Evolutionary conservation across 2,329 filamentous ascomycete genomes (phyloP).

Genomic region (Cladosporium sp.): DNA sequence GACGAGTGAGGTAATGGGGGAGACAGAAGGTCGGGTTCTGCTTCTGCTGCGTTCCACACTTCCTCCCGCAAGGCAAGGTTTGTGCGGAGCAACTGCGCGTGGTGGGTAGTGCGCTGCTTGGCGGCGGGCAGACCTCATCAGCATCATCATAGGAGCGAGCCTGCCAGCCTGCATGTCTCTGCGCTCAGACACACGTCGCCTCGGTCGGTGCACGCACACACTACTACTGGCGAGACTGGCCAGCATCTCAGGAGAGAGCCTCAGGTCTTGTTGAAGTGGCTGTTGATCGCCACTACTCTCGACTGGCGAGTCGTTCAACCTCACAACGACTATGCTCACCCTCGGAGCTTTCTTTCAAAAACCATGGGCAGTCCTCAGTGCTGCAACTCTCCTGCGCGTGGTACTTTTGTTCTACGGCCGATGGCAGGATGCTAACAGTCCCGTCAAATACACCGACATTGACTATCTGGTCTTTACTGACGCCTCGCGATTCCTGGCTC

Average conservation of each 20-base stretch:
- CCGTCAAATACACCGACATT: constrained; percentile 97
- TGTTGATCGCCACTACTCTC: no score
- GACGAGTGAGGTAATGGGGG: constrained; percentile 12
- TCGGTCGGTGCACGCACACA: constrained; percentile 5
- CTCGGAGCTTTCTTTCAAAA: constrained; percentile 19
- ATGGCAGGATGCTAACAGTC: constrained; percentile 86
- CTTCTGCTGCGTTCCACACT: background rate
- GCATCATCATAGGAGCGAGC: background rate
- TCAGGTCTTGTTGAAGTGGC: no score
- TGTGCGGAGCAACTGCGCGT: constrained; percentile 4
- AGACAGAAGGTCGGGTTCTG: constrained; percentile 1
- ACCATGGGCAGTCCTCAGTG: constrained; percentile 37
- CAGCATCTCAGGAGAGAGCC: constrained; percentile 6
- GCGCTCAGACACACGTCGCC: constrained; percentile 1
- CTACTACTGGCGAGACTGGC: no score
- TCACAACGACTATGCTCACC: background rate
- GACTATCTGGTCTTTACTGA: constrained; percentile 99
- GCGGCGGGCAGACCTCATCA: constrained; percentile 7
- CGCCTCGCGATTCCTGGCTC: constrained; percentile 71
- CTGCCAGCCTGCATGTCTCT: constrained; percentile 5
- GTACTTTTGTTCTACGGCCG: constrained; percentile 80
- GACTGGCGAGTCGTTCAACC: background rate
- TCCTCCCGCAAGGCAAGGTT: background rate
- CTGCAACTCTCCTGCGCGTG: constrained; percentile 60
- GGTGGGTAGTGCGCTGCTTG: no score